These are phyloP conservation scores for Westerdykella ornata DNA, from an alignment of 2,329 filamentous ascomycete species.

Conservation along the genomic window DNA sequence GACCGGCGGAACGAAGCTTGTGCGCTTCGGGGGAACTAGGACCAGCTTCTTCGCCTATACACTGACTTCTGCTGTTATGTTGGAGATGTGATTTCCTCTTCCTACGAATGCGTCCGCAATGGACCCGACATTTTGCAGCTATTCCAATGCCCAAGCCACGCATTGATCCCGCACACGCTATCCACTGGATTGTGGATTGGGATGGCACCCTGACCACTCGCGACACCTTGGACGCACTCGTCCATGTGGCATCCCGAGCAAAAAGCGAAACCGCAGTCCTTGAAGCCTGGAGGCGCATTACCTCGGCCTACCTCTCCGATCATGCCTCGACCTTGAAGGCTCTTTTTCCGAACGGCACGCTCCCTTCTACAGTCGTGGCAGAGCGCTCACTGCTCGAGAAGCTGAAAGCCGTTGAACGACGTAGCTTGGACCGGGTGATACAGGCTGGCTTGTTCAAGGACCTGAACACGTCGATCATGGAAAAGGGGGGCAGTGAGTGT, in stretches of 20 bases:
- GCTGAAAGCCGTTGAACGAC: conserved; percentile 35
- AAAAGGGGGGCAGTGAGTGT: conserved; percentile 18
- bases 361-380: conserved; percentile 26
- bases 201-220: conserved; percentile 43
- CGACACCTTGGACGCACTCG: conserved; percentile 43
- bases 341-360: conserved; percentile 19
- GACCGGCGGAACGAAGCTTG: not conserved
- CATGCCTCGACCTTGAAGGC: conserved; percentile 27
- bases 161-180: conserved; percentile 3
- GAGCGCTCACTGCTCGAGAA: conserved; percentile 37
- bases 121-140: not conserved
- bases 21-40: not conserved
- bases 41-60: not conserved
- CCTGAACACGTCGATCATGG: conserved; percentile 29
- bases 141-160: not conserved
- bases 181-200: conserved; percentile 43
- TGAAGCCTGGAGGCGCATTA: conserved; percentile 36
- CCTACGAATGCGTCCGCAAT: not conserved
- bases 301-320: conserved; percentile 39
- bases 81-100: not conserved
- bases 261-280: conserved; percentile 17
- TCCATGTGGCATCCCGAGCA: conserved; percentile 30
- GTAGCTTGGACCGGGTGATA: conserved; percentile 38
- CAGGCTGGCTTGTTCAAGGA: conserved; percentile 37
- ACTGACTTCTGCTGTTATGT: not conserved